Evolutionary conservation across 345 rosid genomes (phyloP), one percentile per base, ranked within the genome.

Genomic region (Acer yangbiense): DNA sequence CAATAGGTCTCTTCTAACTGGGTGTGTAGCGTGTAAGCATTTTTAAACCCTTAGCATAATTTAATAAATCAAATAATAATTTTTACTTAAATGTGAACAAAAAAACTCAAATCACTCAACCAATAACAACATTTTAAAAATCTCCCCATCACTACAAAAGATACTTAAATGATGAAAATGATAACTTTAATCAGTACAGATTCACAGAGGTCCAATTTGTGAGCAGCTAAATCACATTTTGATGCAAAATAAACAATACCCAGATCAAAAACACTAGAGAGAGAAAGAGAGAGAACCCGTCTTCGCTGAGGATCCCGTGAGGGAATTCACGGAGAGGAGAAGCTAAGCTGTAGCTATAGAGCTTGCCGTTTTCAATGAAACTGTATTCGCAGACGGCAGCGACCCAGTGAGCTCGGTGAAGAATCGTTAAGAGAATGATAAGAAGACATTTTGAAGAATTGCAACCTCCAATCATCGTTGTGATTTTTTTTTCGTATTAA

Each of bases 301-400:
- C 99, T 88, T 96, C 99, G 87, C 98, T 94, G 83, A 91, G 97
- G 69, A 83, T 86, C 35, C 98, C 99, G 32, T 94, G 98, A 77
- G 99, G 98, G 32, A 79, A 90, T 6, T 82, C 86, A 0, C 88
- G 86, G 63, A 88, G 73, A 65, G 95, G 88, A 80, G 98, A 87
- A 11, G 89, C 84, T 89, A 96, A 84, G 86, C 85, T 91, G 85
- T 90, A 96, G 86, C 82, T 80, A 64, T 88, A 92, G 75, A 88
- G 83, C 74, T 84, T 90, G 69, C 81, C 65, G 65, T 89, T 71
- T 76, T 85, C 86, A 63, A 43, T 9, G 84, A 87, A 89, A 77
- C 97, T 88, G 83, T 86, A 79, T 69, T 94, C 88, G 70, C 99
- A 96, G 41, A 81, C 81, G 9, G 83, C 83, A 29, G 39, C 11